Percentiles rank a stretch among this genome's conserved stretches.
phyloP scores from a whole-genome alignment of 768 basidiomycete species.

The Pisolithus albus region DNA sequence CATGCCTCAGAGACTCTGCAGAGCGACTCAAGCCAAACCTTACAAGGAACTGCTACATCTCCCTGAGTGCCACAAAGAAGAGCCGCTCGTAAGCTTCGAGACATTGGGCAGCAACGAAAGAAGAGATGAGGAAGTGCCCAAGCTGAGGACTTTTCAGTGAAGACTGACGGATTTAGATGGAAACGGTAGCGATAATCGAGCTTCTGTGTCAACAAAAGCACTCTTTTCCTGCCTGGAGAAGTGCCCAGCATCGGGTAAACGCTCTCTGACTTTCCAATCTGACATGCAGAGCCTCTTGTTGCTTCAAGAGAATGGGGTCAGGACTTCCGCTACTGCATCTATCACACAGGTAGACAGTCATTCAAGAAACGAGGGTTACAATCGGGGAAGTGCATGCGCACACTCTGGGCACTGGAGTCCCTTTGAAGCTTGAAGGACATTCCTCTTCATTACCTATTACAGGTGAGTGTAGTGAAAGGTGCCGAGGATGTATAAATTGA shows the following conservation, averaged over 20 bases:
- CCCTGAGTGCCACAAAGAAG: slow-evolving; percentile 42
- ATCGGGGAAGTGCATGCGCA: no score
- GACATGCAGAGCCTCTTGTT: not conserved
- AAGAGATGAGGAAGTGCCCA: slow-evolving; percentile 31
- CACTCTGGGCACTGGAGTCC: no score
- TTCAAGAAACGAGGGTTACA: no score
- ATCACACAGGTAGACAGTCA: no score
- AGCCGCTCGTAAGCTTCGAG: slow-evolving; percentile 37
- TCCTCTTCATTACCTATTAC: no score
- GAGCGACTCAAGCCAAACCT: slow-evolving; percentile 47
- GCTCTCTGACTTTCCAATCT: slow-evolving; percentile 4
- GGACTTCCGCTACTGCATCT: no score
- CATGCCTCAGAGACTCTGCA: slow-evolving; percentile 51
- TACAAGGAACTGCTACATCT: slow-evolving; percentile 49
- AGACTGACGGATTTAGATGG: slow-evolving; percentile 41
- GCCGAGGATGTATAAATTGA: no score
- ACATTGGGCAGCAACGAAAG: slow-evolving; percentile 30
- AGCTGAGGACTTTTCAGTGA: slow-evolving; percentile 56
- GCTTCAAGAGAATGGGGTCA: no score
- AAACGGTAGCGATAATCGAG: slow-evolving; percentile 11
- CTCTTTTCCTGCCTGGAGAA: slow-evolving; percentile 56
- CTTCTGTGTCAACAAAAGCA: slow-evolving; percentile 47
- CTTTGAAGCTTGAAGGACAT: no score
- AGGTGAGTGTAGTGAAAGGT: no score
- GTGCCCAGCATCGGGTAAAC: slow-evolving; percentile 49